Percentiles rank a stretch among this genome's conserved stretches.
phyloP scores from a whole-genome alignment of 2,329 filamentous ascomycete species.

The Ceratocystis variospora region DNA sequence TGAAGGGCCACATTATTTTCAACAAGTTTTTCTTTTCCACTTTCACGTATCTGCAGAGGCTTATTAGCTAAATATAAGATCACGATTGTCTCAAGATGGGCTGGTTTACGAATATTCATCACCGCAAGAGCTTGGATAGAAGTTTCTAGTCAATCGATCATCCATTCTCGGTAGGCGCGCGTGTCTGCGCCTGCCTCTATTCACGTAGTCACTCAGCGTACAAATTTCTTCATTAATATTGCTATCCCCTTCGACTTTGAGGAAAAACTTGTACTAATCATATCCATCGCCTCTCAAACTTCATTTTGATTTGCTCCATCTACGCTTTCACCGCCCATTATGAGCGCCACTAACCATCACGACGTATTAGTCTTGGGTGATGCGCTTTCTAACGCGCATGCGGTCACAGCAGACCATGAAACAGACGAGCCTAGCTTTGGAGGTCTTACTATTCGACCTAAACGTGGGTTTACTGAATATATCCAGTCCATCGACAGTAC shows the following conservation, averaged over 20 bases:
- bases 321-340: background rate
- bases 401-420: no score
- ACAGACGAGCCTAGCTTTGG: no score
- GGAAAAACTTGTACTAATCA: background rate
- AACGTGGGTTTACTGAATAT: background rate
- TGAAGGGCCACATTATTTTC: slow-evolving; percentile 21
- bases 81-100: background rate
- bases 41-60: no score
- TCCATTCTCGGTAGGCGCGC: background rate
- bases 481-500: background rate
- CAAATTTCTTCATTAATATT: background rate
- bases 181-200: background rate
- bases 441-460: background rate
- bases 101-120: background rate
- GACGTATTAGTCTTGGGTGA: background rate
- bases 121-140: background rate
- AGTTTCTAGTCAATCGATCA: background rate
- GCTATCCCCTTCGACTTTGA: background rate
- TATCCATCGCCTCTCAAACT: background rate
- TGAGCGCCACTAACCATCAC: background rate
- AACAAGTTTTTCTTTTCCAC: no score
- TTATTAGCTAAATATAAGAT: no score
- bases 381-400: background rate
- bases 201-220: background rate
- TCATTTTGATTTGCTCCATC: background rate